Conservation (phyloP, 192 early-diverging fungal species). For the Phlyctochytrium arcticum region DNA sequence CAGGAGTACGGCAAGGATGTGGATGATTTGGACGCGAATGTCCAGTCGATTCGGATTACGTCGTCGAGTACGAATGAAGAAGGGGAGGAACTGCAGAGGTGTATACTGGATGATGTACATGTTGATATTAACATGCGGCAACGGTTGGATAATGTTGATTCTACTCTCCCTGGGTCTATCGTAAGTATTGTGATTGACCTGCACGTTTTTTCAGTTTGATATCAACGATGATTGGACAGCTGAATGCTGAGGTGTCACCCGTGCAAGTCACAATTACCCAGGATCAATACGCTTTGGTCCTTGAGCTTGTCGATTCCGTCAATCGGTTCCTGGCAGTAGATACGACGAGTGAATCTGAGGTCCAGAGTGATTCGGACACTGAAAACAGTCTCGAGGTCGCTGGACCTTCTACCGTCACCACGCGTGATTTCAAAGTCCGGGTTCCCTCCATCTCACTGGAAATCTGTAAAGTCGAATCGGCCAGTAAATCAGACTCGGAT, state of each 20-base stretch:
- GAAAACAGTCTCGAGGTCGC: too few relatives aligned
- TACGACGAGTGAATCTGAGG: too few relatives aligned
- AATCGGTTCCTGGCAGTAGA: constrained; percentile 7
- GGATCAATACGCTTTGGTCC: constrained; percentile 78
- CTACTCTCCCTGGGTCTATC: neutral
- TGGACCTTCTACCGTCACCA: too few relatives aligned
- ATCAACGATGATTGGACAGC: too few relatives aligned
- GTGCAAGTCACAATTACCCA: constrained; percentile 74
- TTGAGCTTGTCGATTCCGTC: constrained; percentile 58
- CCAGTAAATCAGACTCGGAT: constrained; percentile 16
- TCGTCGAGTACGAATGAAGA: constrained; percentile 15
- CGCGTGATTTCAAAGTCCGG: constrained; percentile 52
- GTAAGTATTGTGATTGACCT: too few relatives aligned
- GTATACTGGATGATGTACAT: constrained; percentile 86
- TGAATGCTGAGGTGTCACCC: constrained; percentile 66
- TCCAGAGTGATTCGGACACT: too few relatives aligned
- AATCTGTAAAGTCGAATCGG: constrained; percentile 64
- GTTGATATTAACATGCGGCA: constrained; percentile 60
- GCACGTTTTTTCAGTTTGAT: too few relatives aligned
- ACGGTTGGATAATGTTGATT: neutral
- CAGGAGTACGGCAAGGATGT: constrained; percentile 42
- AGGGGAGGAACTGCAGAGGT: constrained; percentile 47
- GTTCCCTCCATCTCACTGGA: constrained; percentile 77
- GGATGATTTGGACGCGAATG: constrained; percentile 26
- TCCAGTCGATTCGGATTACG: constrained; percentile 40